Base-by-base conservation (phyloP, 495 filamentous ascomycete species). In the Penicillium cataractarum region DNA sequence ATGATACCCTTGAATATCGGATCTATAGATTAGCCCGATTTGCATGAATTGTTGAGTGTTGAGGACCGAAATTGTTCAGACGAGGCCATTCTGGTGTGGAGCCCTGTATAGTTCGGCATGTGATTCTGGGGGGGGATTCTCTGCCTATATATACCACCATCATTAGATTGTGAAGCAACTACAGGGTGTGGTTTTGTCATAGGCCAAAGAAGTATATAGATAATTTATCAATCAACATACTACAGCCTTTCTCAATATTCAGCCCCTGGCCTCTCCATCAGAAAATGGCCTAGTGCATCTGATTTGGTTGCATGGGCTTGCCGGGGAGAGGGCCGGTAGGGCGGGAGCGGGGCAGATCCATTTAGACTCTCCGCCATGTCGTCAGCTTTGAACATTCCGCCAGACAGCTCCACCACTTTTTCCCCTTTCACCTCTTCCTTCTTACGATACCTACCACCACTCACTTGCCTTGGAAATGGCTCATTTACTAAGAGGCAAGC, bases 401-500 rank as follows among this genome's bases (percentile, higher is more conserved):
- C 48, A 32, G 31, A 56, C 31, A 69, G 62, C 60, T 65, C 59
- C 60, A 60, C 64, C 60, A 52, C 55, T 57, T 60, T 59, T 59
- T 60, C 57, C 61, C 21, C 48, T 53, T 63, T 64, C 55, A 39
- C 48, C 21, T 29, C 57, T 31, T 42, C 42, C 26, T 13, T 27
- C 33, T 48, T 53, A 21, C 10, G 49, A 52, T n/a, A n/a, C 32
- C 49, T 51, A 52, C 51, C 6, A 58, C 37, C 15, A 33, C 49
- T 40, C 58, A 35, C 55, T 50, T 40, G 44, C 60, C 40, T 21
- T 32, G 60, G 61, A 66, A 40, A 96, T 95, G 92, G 87, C 92
- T 42, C 86, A 90, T 65, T 94, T 97, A 73, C 76, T 99, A 65
- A 84, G 95, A 63, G 89, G 91, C 39, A 97, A 95, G 82, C 95